Evolutionary conservation across 371 early-diverging fungal genomes (phyloP).

Genomic region (Mucor ambiguus): DNA sequence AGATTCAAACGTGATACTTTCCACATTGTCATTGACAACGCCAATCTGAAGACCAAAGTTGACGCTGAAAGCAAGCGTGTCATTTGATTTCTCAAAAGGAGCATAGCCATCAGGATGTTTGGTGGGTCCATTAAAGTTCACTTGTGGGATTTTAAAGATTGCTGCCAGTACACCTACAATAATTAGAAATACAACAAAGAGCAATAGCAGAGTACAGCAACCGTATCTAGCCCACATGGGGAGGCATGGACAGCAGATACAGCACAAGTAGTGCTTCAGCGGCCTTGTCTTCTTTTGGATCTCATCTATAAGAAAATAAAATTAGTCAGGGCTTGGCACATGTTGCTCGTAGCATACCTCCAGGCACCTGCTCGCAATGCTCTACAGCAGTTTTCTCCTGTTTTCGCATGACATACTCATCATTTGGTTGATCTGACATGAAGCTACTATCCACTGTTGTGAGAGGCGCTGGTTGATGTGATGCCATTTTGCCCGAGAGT

Average conservation of each 20-base stretch:
- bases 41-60: conserved; percentile 36
- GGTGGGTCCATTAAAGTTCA: conserved; percentile 28
- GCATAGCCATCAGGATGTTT: conserved; percentile 22
- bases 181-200: conserved; percentile 8
- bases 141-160: conserved; percentile 25
- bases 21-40: conserved; percentile 40
- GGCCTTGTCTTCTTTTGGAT: neutral
- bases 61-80: conserved; percentile 14
- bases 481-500: neutral
- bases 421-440: neutral
- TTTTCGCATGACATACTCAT: neutral
- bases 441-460: conserved; percentile 9
- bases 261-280: conserved; percentile 13
- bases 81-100: conserved; percentile 11
- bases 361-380: neutral
- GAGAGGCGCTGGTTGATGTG: neutral
- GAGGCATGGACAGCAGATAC: conserved; percentile 27
- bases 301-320: neutral
- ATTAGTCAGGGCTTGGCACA: neutral
- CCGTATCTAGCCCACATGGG: conserved; percentile 30
- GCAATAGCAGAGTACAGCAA: conserved; percentile 16
- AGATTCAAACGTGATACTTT: conserved; percentile 35
- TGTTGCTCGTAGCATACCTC: neutral
- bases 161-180: conserved; percentile 23
- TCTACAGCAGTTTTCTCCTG: conserved; percentile 1